Evolutionary conservation across 176 grass and related monocot species (phyloP), one percentile per base, ranked within the genome.

Genomic region (Neostapfia colusana): DNA sequence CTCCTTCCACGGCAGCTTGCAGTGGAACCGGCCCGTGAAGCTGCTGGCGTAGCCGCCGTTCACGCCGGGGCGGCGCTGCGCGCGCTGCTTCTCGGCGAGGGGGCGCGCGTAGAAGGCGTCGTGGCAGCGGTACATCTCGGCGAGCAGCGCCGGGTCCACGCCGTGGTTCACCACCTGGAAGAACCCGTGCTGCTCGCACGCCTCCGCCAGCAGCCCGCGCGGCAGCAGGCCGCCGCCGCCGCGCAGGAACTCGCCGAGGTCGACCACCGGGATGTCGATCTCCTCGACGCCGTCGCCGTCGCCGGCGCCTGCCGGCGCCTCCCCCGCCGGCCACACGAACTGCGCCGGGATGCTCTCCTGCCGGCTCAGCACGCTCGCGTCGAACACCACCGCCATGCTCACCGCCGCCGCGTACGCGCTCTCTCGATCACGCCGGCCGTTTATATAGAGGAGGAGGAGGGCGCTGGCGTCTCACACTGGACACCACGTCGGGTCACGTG

Each of bases 21-120:
- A 20, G 58, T 23, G 2, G 72, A 69, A 80, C 23, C 91, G 61
- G 0, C 73, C 84, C 0, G 89, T 82, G 76, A 92, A 98, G 81
- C 95, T 94, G 67, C 95, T 91, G 2, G 95, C 95, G 81, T 92
- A 98, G 43, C 91, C 95, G 67, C 88, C 78, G 67, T 63, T 88
- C 85, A 94, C 89, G 2, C 89, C 87, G 16, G 69, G 79, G 1
- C 57, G 61, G 0, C 91, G 72, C 69, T 70, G 79, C 73, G 91
- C 95, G 18, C 73, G 85, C 79, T 86, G 86, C 85, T 98, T 98
- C 79, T 90, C 89, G 14, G 75, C 72, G 69, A 94, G 84, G 13
- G 95, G 77, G 59, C 46, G 88, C 65, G 57, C 68, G 81, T 82
- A 94, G 91, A 98, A 98, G 59, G 65, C 80, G 57, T 88, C 87